These are phyloP conservation scores for Neurospora terricola DNA, from an alignment of 495 filamentous ascomycete genomes.

Conservation along the genomic window DNA sequence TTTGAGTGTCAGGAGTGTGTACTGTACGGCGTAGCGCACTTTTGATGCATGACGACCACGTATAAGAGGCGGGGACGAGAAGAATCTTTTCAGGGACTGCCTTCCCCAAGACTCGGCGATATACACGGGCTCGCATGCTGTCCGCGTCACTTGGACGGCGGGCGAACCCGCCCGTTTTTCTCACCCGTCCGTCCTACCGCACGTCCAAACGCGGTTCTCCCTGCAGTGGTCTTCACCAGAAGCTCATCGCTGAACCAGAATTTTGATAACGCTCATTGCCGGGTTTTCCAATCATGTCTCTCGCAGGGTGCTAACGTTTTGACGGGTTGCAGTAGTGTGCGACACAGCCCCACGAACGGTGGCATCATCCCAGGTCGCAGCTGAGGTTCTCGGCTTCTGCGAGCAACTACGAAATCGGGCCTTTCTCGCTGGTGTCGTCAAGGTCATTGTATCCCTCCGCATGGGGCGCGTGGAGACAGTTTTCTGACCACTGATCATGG, in stretches of 20 bases:
- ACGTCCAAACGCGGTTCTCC: background rate
- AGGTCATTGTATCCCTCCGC: background rate
- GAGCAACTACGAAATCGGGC: background rate
- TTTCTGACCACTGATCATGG: background rate
- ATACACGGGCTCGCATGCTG: background rate
- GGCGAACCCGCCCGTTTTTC: background rate
- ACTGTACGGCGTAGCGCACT: background rate
- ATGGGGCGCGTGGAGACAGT: background rate
- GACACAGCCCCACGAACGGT: background rate
- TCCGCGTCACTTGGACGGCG: background rate
- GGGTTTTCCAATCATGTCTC: background rate
- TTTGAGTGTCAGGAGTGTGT: background rate
- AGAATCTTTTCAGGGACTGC: background rate
- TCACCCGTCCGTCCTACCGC: background rate
- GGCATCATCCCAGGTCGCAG: background rate
- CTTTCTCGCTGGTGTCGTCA: background rate
- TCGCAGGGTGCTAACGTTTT: background rate
- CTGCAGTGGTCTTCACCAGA: background rate
- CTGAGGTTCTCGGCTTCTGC: background rate
- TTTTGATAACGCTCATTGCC: background rate
- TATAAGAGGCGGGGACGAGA: background rate
- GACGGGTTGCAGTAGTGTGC: background rate
- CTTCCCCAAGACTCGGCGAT: background rate
- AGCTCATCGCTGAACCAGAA: background rate
- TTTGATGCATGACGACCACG: background rate